Evolutionary conservation across 495 filamentous ascomycete species (phyloP).

Genomic region (Xylaria curta): DNA sequence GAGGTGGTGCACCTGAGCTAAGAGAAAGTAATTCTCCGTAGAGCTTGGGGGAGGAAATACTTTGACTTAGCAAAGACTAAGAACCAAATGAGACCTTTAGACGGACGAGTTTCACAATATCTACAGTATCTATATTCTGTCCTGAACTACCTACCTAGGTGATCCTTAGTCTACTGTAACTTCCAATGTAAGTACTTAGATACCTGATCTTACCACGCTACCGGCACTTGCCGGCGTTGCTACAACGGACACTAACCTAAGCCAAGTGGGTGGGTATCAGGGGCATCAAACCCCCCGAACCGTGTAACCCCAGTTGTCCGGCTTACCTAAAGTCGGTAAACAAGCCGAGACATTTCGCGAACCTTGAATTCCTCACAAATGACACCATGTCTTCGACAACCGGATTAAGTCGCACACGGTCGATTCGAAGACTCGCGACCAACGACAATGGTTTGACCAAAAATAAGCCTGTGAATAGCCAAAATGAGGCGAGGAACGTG

Average conservation of each 20-base stretch:
- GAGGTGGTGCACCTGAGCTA: background rate
- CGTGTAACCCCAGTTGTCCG: constrained; percentile 13
- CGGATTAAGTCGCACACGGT: constrained; percentile 50
- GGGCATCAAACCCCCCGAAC: background rate
- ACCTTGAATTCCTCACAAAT: constrained; percentile 13
- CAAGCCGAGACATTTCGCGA: constrained; percentile 20
- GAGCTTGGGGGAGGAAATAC: background rate
- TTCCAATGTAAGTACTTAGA: no score
- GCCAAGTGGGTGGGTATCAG: background rate
- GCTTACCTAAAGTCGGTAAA: constrained; percentile 11
- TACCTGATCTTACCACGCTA: no score
- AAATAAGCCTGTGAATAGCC: constrained; percentile 21
- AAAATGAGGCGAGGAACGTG: constrained; percentile 30
- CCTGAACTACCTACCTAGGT: no score
- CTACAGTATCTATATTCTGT: no score
- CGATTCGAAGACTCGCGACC: constrained; percentile 48
- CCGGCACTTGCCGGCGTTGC: background rate
- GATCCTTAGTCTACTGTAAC: no score
- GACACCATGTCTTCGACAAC: constrained; percentile 42
- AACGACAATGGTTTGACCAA: constrained; percentile 26
- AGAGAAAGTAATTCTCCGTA: background rate
- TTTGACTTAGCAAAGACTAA: background rate
- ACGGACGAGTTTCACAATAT: background rate
- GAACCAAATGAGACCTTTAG: background rate
- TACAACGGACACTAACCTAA: background rate